A percentile compares a stretch with the other conserved stretches of the same genome.
phyloP scores from a whole-genome alignment of 176 grass and related monocot species.

The Areca catechu region DNA sequence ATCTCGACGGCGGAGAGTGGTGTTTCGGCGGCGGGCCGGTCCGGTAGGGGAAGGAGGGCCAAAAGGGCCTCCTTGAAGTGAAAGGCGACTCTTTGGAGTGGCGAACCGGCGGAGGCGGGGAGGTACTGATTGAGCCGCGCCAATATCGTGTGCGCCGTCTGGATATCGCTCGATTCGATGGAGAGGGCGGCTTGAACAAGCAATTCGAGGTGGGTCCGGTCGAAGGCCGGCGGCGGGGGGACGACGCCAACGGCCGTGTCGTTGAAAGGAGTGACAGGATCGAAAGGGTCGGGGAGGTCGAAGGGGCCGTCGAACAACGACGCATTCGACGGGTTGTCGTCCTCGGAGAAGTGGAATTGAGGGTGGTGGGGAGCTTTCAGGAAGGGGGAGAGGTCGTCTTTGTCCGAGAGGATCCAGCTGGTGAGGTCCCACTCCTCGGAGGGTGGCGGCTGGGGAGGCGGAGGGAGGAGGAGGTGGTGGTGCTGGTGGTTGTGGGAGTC shows the following conservation, averaged over 20 bases:
- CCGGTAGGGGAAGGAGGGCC: constrained; percentile 22
- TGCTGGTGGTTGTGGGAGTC: constrained; percentile 3
- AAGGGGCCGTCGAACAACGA: constrained; percentile 28
- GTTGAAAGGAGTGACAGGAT: neutral
- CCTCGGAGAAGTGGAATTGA: neutral
- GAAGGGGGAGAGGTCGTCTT: constrained; percentile 20
- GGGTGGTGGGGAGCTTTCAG: constrained; percentile 22
- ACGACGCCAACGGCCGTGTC: neutral
- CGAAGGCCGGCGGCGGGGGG: constrained; percentile 6
- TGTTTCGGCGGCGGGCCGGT: neutral
- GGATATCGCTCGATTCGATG: constrained; percentile 27
- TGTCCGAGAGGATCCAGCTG: constrained; percentile 34
- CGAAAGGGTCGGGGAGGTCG: constrained; percentile 15
- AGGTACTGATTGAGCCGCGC: constrained; percentile 36
- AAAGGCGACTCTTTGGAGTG: constrained; percentile 34
- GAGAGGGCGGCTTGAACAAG: constrained; percentile 31
- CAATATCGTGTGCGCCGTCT: constrained; percentile 27
- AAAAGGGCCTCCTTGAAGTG: constrained; percentile 54
- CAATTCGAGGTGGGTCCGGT: constrained; percentile 31
- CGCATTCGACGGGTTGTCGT: too few species aligned
- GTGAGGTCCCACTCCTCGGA: constrained; percentile 44
- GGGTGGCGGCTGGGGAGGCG: neutral
- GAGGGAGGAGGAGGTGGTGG: neutral
- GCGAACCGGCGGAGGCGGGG: constrained; percentile 8
- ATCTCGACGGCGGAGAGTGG: constrained; percentile 32